Conservation (phyloP, 1,284 basidiomycete species). For the Cryptococcus maquisensis region DNA sequence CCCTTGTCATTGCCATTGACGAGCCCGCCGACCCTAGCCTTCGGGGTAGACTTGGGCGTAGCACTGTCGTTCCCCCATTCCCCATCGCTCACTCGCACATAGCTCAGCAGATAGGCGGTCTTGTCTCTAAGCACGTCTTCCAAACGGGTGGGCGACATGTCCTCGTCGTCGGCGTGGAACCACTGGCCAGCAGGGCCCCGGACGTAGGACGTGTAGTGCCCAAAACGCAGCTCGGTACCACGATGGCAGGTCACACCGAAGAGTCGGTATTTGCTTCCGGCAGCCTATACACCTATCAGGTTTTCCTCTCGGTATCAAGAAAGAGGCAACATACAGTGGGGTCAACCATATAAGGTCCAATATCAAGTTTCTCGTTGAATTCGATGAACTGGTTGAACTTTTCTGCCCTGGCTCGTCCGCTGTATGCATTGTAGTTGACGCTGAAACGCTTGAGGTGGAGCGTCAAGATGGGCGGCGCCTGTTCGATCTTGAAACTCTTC, state of each 20-base stretch:
- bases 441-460: conserved; percentile 93
- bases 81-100: conserved; percentile 56
- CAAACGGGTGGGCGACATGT: conserved; percentile 53
- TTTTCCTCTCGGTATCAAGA: neutral
- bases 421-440: conserved; percentile 31
- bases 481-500: conserved; percentile 61
- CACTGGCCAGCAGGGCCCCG: conserved; percentile 68
- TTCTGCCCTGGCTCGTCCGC: conserved; percentile 69
- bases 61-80: conserved; percentile 1
- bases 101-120: conserved; percentile 91
- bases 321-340: conserved; percentile 50
- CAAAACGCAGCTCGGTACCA: conserved; percentile 86
- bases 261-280: conserved; percentile 75
- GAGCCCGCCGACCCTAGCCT: neutral
- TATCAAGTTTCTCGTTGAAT: conserved; percentile 73
- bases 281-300: conserved; percentile 23
- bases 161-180: conserved; percentile 93
- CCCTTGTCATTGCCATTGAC: conserved; percentile 2
- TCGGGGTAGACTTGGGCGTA: neutral
- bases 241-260: conserved; percentile 93
- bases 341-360: conserved; percentile 80
- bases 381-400: conserved; percentile 75
- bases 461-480: conserved; percentile 85
- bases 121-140: conserved; percentile 59
- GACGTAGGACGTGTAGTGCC: conserved; percentile 91